phyloP scores from a whole-genome alignment of 768 basidiomycete genomes.

The Naganishia randhawae region DNA sequence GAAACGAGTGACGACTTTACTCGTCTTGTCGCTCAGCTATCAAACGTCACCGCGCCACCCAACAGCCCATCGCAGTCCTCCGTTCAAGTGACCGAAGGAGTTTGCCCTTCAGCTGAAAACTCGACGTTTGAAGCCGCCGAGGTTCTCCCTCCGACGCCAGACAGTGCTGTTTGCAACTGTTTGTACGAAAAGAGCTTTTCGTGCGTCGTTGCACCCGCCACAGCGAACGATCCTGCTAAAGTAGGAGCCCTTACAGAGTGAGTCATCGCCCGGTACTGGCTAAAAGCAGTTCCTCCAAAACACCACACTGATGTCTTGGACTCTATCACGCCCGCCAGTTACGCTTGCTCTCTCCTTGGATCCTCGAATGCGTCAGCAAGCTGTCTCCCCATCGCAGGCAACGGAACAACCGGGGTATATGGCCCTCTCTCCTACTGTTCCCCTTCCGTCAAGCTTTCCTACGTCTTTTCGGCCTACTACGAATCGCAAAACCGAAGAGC shows the following conservation, averaged over 20 bases:
- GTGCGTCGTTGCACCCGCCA: constrained; percentile 68
- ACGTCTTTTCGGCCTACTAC: constrained; percentile 75
- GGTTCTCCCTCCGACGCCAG: constrained; percentile 77
- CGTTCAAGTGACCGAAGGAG: constrained; percentile 52
- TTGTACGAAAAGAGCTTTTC: constrained; percentile 61
- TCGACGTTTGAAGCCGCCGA: constrained; percentile 63
- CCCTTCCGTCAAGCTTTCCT: constrained; percentile 76
- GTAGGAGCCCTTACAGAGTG: constrained; percentile 48
- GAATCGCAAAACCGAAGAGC: constrained; percentile 60
- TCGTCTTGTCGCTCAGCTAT: constrained; percentile 64
- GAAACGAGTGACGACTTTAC: constrained; percentile 66
- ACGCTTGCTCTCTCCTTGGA: constrained; percentile 67
- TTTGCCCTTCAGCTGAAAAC: constrained; percentile 62
- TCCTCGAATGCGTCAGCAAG: constrained; percentile 55
- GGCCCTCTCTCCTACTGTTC: constrained; percentile 74
- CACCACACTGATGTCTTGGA: constrained; percentile 57
- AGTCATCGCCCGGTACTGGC: too few relatives aligned
- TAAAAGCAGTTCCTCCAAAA: constrained; percentile 41
- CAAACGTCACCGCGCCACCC: constrained; percentile 54
- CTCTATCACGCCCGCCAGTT: constrained; percentile 52
- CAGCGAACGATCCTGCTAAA: constrained; percentile 51
- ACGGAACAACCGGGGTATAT: constrained; percentile 72
- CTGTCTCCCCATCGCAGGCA: constrained; percentile 67
- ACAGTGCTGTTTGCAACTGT: constrained; percentile 73
- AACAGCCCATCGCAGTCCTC: constrained; percentile 62